Conservation (phyloP, 208 protist genomes). For the Wallacemonas rigidus region DNA sequence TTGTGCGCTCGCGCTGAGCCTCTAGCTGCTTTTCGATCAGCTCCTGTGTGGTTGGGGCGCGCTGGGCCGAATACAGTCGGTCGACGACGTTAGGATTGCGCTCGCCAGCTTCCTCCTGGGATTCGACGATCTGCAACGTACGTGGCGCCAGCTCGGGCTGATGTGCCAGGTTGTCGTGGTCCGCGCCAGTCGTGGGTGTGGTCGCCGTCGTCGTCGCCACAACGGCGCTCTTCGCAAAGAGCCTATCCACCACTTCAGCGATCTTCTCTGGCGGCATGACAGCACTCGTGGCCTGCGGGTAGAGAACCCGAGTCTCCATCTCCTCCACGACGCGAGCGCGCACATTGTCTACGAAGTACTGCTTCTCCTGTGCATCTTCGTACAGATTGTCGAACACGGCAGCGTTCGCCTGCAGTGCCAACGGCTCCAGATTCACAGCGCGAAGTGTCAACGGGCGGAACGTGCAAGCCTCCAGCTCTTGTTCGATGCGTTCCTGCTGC, state of each 20-base stretch:
- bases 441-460: conserved; percentile 81
- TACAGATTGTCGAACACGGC: conserved; percentile 69
- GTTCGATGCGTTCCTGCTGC: conserved; percentile 53
- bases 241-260: conserved; percentile 60
- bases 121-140: conserved; percentile 63
- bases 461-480: conserved; percentile 75
- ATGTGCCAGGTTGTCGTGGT: conserved; percentile 1
- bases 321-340: conserved; percentile 60
- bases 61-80: conserved; percentile 21
- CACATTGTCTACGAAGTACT: conserved; percentile 52
- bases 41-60: conserved; percentile 14
- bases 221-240: conserved; percentile 49
- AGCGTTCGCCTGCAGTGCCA: conserved; percentile 22
- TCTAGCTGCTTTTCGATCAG: conserved; percentile 22
- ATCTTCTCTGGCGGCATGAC: conserved; percentile 36
- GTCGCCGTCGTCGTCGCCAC: conserved; percentile 8
- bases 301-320: conserved; percentile 42
- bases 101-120: conserved; percentile 40
- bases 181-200: background rate
- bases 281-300: conserved; percentile 4
- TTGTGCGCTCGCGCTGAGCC: conserved; percentile 33
- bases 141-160: conserved; percentile 46
- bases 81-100: conserved; percentile 54
- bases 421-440: conserved; percentile 39
- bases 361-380: conserved; percentile 50